Percentiles rank a stretch among this genome's conserved stretches.
These are phyloP conservation scores for Lolium multiflorum DNA, from an alignment of 176 grass and related monocot genomes.

Conservation along the genomic window DNA sequence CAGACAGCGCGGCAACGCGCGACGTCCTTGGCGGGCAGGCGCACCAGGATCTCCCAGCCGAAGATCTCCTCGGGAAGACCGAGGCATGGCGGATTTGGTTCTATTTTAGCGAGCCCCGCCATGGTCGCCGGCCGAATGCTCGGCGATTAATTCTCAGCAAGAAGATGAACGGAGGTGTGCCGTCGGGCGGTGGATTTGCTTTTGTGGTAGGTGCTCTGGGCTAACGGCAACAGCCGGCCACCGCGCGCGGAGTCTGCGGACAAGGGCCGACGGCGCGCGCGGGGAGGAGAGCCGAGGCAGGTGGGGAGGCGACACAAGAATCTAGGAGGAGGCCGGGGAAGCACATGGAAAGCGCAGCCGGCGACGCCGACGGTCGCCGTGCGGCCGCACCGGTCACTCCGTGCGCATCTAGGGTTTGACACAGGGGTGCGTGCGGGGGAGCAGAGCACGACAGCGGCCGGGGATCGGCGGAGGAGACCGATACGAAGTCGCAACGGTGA, in stretches of 20 bases:
- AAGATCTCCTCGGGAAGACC: constrained; percentile 1
- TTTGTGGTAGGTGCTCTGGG: too few relatives aligned
- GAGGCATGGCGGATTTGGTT: background rate
- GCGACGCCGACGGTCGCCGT: background rate
- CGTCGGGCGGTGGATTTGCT: too few relatives aligned
- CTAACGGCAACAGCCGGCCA: too few relatives aligned
- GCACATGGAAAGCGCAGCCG: background rate
- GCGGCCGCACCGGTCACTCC: background rate
- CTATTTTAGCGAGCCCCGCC: background rate
- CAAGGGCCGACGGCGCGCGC: too few relatives aligned
- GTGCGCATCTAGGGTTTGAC: background rate
- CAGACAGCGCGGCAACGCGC: background rate
- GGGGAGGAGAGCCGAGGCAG: too few relatives aligned
- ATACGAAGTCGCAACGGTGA: background rate
- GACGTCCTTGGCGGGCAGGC: background rate
- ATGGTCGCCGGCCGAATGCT: background rate
- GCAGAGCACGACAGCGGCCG: background rate
- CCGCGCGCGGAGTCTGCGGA: too few relatives aligned
- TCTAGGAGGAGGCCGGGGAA: background rate
- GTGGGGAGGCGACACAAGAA: background rate
- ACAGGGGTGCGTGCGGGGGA: background rate
- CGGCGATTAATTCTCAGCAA: background rate
- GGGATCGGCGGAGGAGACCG: background rate
- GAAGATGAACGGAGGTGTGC: too few relatives aligned
- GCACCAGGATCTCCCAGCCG: background rate